Conservation (phyloP, 768 basidiomycete genomes). For the Pleurotus salmoneostramineus region DNA sequence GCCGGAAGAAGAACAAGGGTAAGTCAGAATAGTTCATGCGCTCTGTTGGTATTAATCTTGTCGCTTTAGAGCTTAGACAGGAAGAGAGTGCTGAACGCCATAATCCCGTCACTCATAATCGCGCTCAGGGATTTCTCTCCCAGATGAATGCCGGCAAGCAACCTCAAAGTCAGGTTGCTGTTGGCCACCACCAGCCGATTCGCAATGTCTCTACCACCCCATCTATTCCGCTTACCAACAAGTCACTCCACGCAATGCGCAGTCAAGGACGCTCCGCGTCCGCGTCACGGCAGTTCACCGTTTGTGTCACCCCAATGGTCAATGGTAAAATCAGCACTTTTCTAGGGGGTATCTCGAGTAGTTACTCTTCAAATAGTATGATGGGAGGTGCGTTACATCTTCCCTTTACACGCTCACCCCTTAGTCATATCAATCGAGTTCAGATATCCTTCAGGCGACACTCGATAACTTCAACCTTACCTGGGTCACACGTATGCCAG, state of each 20-base stretch:
- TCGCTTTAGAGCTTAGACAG: too few species aligned
- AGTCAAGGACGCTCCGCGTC: not conserved
- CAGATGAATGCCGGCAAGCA: too few species aligned
- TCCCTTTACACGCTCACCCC: not conserved
- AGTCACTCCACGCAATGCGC: not conserved
- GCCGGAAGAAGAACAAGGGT: not conserved
- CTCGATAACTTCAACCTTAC: not conserved
- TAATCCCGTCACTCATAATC: too few species aligned
- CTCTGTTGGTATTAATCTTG: too few species aligned
- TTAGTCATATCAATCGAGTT: not conserved
- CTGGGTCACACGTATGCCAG: not conserved
- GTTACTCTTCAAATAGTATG: not conserved
- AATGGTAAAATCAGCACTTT: not conserved
- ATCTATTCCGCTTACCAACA: not conserved
- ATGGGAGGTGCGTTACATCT: not conserved
- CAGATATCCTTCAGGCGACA: not conserved
- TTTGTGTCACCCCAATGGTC: not conserved
- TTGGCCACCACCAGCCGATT: not conserved
- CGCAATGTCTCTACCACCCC: not conserved
- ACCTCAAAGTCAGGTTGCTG: not conserved
- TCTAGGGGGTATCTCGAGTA: not conserved
- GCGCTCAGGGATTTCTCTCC: too few species aligned
- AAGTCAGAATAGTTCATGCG: too few species aligned
- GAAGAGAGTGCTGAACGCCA: too few species aligned
- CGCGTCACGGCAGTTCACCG: not conserved